Conservation (phyloP, 345 rosid species). For the Punica granatum region DNA sequence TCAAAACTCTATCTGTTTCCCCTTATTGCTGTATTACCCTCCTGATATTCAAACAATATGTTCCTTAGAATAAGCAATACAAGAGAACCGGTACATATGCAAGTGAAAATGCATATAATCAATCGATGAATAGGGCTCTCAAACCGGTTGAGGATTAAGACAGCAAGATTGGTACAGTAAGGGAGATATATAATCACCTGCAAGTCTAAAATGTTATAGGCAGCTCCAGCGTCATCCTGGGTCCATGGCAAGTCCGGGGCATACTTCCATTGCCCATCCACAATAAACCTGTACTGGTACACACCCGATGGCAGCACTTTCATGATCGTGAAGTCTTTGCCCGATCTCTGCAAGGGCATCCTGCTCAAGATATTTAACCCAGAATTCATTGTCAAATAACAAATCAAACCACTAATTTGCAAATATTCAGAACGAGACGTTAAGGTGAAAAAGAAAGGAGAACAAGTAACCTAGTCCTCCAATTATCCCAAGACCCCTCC, state of each 20-base stretch:
- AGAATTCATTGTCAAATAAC: not conserved
- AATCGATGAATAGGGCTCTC: not conserved
- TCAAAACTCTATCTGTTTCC: not conserved
- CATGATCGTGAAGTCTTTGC: constrained; percentile 90
- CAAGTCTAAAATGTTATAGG: constrained; percentile 80
- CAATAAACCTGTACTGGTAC: constrained; percentile 82
- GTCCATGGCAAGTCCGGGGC: constrained; percentile 79
- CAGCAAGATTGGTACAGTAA: not conserved
- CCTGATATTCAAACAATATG: not conserved
- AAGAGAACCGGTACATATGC: not conserved
- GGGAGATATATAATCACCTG: constrained; percentile 39
- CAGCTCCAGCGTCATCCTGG: constrained; percentile 69
- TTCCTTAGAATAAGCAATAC: not conserved
- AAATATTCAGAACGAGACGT: not conserved
- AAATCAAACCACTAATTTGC: not conserved
- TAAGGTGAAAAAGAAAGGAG: not conserved
- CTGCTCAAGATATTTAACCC: constrained; percentile 36
- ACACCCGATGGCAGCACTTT: constrained; percentile 95
- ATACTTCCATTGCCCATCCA: constrained; percentile 87
- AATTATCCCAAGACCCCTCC: constrained; percentile 97
- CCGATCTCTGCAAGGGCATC: constrained; percentile 80
- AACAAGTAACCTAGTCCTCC: constrained; percentile 62
- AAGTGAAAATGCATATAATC: not conserved
- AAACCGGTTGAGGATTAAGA: not conserved
- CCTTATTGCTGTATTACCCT: not conserved